A percentile compares a stretch with the other conserved stretches of the same genome.
phyloP scores from a whole-genome alignment of 169 alveolate species.

The Sarcocystis neurona region DNA sequence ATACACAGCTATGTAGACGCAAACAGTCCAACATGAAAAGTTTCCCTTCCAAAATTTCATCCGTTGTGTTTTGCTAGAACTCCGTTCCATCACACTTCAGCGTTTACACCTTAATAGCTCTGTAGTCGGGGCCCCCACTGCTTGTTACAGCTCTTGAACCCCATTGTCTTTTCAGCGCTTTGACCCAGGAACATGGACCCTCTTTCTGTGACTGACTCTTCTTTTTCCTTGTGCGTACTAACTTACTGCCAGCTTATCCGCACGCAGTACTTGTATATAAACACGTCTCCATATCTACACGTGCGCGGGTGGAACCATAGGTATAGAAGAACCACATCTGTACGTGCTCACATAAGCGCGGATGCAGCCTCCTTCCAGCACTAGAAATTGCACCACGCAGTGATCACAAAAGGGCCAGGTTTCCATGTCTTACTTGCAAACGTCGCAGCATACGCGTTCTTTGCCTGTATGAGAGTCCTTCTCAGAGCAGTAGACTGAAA shows the following conservation, averaged over 20 bases:
- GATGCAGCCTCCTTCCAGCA: neutral
- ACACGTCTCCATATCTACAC: neutral
- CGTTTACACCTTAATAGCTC: no score
- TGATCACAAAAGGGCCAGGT: no score
- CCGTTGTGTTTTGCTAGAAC: no score
- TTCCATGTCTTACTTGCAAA: conserved; percentile 62
- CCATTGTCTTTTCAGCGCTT: no score
- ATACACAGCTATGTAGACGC: no score
- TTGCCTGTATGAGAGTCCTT: conserved; percentile 68
- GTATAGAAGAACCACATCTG: no score
- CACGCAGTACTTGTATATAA: neutral
- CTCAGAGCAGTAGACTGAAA: conserved; percentile 73
- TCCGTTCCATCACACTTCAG: no score
- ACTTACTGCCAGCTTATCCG: neutral
- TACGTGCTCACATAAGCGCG: no score
- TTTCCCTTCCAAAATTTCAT: no score
- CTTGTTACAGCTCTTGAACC: no score
- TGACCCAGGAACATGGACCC: neutral
- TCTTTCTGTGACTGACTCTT: neutral
- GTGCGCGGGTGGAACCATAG: neutral
- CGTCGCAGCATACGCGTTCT: conserved; percentile 68
- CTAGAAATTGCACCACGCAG: neutral
- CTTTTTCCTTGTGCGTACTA: neutral
- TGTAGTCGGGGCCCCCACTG: no score
- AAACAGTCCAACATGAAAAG: no score